Percentiles rank a stretch among this genome's conserved stretches.
Evolutionary conservation across 805 yeast species (phyloP).

Genomic region (Yarrowia porcina): DNA sequence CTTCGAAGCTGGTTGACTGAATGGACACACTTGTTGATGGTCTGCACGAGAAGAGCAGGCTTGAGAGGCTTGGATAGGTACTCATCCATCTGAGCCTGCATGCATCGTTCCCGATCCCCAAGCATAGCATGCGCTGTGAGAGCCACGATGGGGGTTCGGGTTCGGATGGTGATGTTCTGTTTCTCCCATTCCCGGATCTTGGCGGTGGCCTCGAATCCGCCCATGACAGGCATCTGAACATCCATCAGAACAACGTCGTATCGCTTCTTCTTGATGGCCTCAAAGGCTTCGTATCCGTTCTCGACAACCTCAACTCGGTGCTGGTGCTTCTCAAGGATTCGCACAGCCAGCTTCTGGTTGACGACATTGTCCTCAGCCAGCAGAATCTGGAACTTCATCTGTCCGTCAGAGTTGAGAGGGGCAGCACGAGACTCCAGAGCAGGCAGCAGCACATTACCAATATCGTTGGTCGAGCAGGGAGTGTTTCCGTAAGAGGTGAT

Average conservation of each 20-base stretch:
- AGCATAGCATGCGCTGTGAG: constrained; percentile 92
- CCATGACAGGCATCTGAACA: constrained; percentile 95
- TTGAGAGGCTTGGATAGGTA: constrained; percentile 84
- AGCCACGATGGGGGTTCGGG: constrained; percentile 84
- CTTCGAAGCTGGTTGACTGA: constrained; percentile 40
- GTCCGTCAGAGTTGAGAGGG: constrained; percentile 75
- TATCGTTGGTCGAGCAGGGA: constrained; percentile 76
- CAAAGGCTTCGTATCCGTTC: constrained; percentile 78
- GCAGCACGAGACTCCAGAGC: constrained; percentile 81
- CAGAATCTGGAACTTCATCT: constrained; percentile 66
- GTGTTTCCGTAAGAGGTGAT: constrained; percentile 86
- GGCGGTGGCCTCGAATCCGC: constrained; percentile 89
- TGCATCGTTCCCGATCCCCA: constrained; percentile 83
- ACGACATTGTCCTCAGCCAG: constrained; percentile 86
- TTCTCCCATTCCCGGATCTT: constrained; percentile 85
- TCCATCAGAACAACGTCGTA: constrained; percentile 88
- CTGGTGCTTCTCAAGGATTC: constrained; percentile 80
- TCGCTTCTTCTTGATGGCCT: constrained; percentile 61
- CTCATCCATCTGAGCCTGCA: constrained; percentile 90
- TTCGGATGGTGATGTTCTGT: constrained; percentile 67
- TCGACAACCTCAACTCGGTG: constrained; percentile 82
- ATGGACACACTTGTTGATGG: constrained; percentile 79
- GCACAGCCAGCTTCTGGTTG: constrained; percentile 81
- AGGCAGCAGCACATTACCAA: constrained; percentile 79
- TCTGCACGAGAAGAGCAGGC: constrained; percentile 76